Base-by-base conservation (phyloP, 2,329 filamentous ascomycete species). In the Alternaria solani region DNA sequence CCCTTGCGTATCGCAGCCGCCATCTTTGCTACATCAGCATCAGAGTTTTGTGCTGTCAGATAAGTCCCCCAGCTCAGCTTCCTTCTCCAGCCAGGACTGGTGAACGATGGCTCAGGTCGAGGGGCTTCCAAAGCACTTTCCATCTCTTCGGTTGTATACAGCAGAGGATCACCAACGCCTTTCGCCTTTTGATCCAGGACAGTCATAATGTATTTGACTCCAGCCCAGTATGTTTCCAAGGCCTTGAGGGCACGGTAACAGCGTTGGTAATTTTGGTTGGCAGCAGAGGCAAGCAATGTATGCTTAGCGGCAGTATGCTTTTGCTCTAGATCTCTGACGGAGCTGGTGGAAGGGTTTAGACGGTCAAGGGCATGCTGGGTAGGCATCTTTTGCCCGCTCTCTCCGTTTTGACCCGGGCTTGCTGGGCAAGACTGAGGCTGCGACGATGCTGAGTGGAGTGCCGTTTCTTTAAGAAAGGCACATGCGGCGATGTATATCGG, bases 401-500 rank as follows among this genome's bases (percentile, higher is more conserved):
- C 65, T 6, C 38, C 44, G 14, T 59, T 52, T 0, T 48, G 46
- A 23, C 43, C 55, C 3, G 64, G 66, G 11, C 55, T 64, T n/a
- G 80, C 74, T 36, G 88, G 87, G 55, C 88, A 84, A 0, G 90
- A 91, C 28, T 89, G 75, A 20, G 88, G 83, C 59, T 89, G 84
- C 3, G 85, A 87, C 0, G 90, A 90, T 23, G 81, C 81, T 0
- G 89, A 89, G 63, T 88, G 89, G 14, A 90, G 86, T 4, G 88
- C 89, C 5, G 91, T 92, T 74, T 96, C 93, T 80, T 93, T 92
- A 16, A 96, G 81, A 68, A 96, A 96, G 0, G 93, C 93, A 72
- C 92, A 96, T 1, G 92, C 93, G 1, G 93, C 93, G 61, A 96
- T 94, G 69, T 96, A 96, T 72, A 96, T 96, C 0, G 93, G 93